These are phyloP conservation scores for Globisporangium sylvaticum DNA, from an alignment of 352 stramenopile genomes.

Conservation along the genomic window DNA sequence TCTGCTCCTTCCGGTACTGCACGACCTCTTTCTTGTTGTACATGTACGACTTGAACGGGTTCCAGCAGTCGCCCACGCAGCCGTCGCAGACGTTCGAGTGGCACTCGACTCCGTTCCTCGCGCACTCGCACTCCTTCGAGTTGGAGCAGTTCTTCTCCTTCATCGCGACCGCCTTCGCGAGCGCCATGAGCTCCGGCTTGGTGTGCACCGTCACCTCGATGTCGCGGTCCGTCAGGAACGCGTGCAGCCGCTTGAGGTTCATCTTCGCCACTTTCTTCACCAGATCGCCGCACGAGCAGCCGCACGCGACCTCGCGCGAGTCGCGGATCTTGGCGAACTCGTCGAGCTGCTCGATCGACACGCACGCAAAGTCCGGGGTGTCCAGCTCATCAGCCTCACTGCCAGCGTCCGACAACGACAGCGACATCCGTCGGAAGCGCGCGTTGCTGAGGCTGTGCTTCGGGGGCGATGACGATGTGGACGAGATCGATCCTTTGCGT, in stretches of 20 bases:
- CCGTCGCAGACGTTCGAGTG: constrained; percentile 72
- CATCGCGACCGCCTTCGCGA: constrained; percentile 55
- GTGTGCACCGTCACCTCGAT: constrained; percentile 38
- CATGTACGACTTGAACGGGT: constrained; percentile 64
- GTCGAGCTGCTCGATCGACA: constrained; percentile 80
- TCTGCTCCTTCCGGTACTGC: constrained; percentile 64
- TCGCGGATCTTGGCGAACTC: constrained; percentile 81
- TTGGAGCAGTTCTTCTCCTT: constrained; percentile 77
- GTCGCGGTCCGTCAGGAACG: constrained; percentile 57
- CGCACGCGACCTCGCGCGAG: constrained; percentile 68
- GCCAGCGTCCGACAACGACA: constrained; percentile 4
- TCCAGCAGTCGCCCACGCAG: constrained; percentile 68
- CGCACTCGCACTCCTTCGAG: constrained; percentile 65
- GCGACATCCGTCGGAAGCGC: constrained; percentile 13
- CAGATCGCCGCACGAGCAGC: constrained; percentile 79
- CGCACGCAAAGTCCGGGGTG: constrained; percentile 64
- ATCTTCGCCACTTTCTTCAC: constrained; percentile 84
- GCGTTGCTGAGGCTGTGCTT: constrained; percentile 14
- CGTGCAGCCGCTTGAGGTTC: constrained; percentile 76
- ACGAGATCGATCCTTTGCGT: constrained; percentile 18
- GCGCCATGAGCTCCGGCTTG: constrained; percentile 68
- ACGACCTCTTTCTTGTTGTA: constrained; percentile 71
- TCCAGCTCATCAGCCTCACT: constrained; percentile 6
- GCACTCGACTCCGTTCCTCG: constrained; percentile 66
- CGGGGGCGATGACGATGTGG: constrained; percentile 7